Base-by-base conservation (phyloP, 176 grass and related monocot species). In the Chrysopogon serrulatus region DNA sequence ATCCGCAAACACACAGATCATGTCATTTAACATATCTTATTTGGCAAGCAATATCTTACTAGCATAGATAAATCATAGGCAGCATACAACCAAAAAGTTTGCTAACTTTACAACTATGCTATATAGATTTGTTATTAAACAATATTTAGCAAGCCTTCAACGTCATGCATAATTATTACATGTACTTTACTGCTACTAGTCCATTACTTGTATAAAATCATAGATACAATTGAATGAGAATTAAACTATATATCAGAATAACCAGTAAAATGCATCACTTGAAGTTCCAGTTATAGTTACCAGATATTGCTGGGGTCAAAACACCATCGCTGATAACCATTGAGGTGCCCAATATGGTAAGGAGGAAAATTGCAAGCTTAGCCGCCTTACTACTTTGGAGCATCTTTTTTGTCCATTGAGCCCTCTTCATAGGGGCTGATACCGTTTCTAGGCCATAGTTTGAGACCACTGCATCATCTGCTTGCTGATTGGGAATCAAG, bases 321-420 rank as follows among this genome's bases (percentile, higher is more conserved):
- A 86, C 79, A 49, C 90, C 90, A 84, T 87, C 90, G 40, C 83
- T 77, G 33, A 92, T 77, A 65, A 87, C 90, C 90, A 92, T 89
- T 63, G 80, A 84, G 11, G 87, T 92, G 13, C 77, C 90, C 13
- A 92, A 61, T 31, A 92, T 77, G 10, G 90, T 81, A 15, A 86
- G 34, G 8, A 79, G 5, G 40, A 81, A 84, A 75, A 92, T 68
- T 26, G 68, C 8, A 28, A 82, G 0, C 49, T 92, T 92, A 24
- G 84, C 74, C 1, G 33, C 40, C 12, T 16, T 80, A 17, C 74
- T 86, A 10, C 10, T 80, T 81, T 89, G 87, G 21, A 92, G 32
- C 23, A 9, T 26, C 30, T 65, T 61, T 51, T 84, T 84, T 5
- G 86, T 45, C 83, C 79, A 68, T 6, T 71, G 45, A 13, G 87